phyloP scores from a whole-genome alignment of 768 basidiomycete genomes.

The Termitomyces sp. region DNA sequence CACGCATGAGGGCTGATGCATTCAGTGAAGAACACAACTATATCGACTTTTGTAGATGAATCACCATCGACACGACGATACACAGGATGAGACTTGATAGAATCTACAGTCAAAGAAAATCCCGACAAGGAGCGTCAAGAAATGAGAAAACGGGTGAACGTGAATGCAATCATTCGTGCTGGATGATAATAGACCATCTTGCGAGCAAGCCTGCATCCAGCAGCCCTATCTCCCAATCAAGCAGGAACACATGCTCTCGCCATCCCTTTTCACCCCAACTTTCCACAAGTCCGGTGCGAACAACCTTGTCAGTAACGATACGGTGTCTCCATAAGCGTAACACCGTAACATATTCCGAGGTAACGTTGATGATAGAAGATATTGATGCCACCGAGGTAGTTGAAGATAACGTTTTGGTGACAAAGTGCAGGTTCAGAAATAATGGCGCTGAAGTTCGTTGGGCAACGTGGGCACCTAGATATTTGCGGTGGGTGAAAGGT shows the following conservation, averaged over 20 bases:
- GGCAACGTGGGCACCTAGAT: slow-evolving; percentile 7
- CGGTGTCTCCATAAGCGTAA: slow-evolving; percentile 20
- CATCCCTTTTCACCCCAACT: slow-evolving; percentile 29
- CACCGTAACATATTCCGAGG: slow-evolving; percentile 23
- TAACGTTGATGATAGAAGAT: slow-evolving; percentile 33
- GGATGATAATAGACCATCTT: slow-evolving; percentile 40
- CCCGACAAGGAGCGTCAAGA: too few relatives aligned
- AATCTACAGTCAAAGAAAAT: neutral
- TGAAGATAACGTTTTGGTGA: slow-evolving; percentile 30
- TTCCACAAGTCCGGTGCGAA: slow-evolving; percentile 24
- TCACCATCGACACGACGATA: too few relatives aligned
- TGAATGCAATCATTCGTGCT: slow-evolving; percentile 13
- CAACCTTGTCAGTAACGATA: slow-evolving; percentile 21
- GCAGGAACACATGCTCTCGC: slow-evolving; percentile 41
- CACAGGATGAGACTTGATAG: neutral
- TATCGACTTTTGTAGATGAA: neutral
- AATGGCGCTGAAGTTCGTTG: slow-evolving; percentile 32
- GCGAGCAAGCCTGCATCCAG: slow-evolving; percentile 36
- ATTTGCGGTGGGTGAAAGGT: slow-evolving; percentile 34
- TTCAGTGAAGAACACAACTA: neutral
- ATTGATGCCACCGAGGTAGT: slow-evolving; percentile 23
- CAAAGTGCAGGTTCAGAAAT: slow-evolving; percentile 28
- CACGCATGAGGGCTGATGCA: neutral
- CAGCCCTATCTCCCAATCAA: slow-evolving; percentile 49
- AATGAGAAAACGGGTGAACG: neutral